These are phyloP conservation scores for Alopecurus myosuroides DNA, from an alignment of 176 grass and related monocot species.

Conservation along the genomic window DNA sequence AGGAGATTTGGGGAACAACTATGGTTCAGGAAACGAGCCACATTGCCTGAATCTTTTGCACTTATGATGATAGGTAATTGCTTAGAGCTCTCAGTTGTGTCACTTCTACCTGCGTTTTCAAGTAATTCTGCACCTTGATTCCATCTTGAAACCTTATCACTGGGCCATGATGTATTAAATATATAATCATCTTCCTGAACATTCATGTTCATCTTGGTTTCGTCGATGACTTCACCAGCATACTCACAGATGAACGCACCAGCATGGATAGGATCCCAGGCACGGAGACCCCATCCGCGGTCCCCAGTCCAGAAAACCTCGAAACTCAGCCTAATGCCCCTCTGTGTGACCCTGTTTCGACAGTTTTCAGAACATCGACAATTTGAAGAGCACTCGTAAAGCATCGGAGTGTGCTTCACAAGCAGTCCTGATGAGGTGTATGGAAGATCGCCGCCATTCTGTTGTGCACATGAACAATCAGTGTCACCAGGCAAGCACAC, in stretches of 20 bases:
- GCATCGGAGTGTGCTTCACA: constrained; percentile 21
- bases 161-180: constrained; percentile 18
- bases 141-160: constrained; percentile 30
- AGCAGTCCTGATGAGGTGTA: constrained; percentile 41
- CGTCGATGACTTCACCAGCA: constrained; percentile 39
- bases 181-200: constrained; percentile 37
- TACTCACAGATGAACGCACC: constrained; percentile 67
- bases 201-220: constrained; percentile 16
- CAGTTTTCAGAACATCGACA: constrained; percentile 45
- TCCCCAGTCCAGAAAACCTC: constrained; percentile 52
- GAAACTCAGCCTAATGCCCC: constrained; percentile 38
- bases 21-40: constrained; percentile 68
- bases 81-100: constrained; percentile 6
- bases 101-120: background rate
- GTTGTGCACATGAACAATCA: constrained; percentile 38
- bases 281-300: constrained; percentile 52
- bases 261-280: constrained; percentile 55
- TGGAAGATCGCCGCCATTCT: constrained; percentile 51
- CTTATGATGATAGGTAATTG: constrained; percentile 45
- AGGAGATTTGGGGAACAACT: constrained; percentile 64
- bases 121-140: constrained; percentile 47
- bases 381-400: constrained; percentile 46
- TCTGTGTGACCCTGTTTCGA: constrained; percentile 54
- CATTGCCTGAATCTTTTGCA: constrained; percentile 48
- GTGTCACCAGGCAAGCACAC: constrained; percentile 66